These are phyloP conservation scores for Aureobasidium pullulans DNA, from an alignment of 2,329 filamentous ascomycete genomes.

Conservation along the genomic window DNA sequence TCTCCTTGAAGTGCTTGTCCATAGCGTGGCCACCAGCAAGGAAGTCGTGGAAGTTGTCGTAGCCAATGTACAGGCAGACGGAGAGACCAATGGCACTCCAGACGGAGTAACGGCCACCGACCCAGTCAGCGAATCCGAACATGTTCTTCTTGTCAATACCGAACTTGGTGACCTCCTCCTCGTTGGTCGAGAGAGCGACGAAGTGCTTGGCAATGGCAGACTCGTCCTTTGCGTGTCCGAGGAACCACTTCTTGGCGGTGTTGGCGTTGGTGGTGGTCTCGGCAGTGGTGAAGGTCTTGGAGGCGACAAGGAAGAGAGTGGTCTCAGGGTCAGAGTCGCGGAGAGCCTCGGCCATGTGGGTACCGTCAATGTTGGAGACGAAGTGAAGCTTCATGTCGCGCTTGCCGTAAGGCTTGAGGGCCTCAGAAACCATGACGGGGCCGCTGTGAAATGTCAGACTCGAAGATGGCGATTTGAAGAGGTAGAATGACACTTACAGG, in stretches of 20 bases:
- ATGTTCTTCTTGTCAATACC: slow-evolving; percentile 99
- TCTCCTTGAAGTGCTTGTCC: slow-evolving; percentile 95
- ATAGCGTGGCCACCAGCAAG: slow-evolving; percentile 89
- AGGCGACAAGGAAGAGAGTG: slow-evolving; percentile 96
- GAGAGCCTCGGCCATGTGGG: slow-evolving; percentile 91
- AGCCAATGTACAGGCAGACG: slow-evolving; percentile 91
- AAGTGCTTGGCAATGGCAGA: slow-evolving; percentile 90
- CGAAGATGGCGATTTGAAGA: background rate
- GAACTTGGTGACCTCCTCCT: slow-evolving; percentile 92
- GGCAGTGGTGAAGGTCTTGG: slow-evolving; percentile 98
- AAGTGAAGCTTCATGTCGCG: slow-evolving; percentile 87
- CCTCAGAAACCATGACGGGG: slow-evolving; percentile 98
- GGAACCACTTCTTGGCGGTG: slow-evolving; percentile 94
- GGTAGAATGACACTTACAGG: slow-evolving; percentile 58
- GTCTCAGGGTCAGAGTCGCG: slow-evolving; percentile 87
- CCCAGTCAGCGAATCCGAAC: slow-evolving; percentile 99
- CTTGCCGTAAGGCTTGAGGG: slow-evolving; percentile 88
- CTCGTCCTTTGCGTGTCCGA: slow-evolving; percentile 71
- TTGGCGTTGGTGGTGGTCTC: slow-evolving; percentile 97
- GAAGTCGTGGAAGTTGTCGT: slow-evolving; percentile 96
- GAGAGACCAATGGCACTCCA: slow-evolving; percentile 98
- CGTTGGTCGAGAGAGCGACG: slow-evolving; percentile 94
- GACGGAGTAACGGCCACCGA: slow-evolving; percentile 95
- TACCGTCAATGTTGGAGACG: slow-evolving; percentile 98
- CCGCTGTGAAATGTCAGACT: slow-evolving; percentile 51